Evolutionary conservation across 2,329 filamentous ascomycete species (phyloP).

Genomic region (Monilinia polystroma): DNA sequence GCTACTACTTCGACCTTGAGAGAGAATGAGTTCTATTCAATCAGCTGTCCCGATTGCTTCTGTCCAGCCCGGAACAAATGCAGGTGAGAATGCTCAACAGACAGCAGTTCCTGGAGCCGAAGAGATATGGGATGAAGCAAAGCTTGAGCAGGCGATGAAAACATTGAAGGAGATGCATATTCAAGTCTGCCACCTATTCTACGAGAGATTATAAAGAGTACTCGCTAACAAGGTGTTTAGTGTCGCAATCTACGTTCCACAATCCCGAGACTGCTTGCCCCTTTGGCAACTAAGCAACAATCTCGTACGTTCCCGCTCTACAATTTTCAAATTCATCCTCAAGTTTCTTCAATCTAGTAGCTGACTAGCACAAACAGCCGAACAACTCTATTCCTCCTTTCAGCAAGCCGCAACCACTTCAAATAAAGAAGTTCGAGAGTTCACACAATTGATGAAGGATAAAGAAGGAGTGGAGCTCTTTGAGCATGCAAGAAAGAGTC

Average conservation of each 20-base stretch:
- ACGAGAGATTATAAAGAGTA: neutral
- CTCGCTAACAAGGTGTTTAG: slow-evolving; percentile 39
- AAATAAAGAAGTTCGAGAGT: slow-evolving; percentile 51
- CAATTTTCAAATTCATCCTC: neutral
- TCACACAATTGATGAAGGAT: slow-evolving; percentile 35
- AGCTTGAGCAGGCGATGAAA: slow-evolving; percentile 38
- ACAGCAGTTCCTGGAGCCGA: slow-evolving; percentile 20
- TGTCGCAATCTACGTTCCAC: slow-evolving; percentile 50
- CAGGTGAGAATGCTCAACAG: slow-evolving; percentile 4
- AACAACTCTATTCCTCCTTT: slow-evolving; percentile 50
- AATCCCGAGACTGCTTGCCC: slow-evolving; percentile 52
- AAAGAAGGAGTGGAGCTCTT: slow-evolving; percentile 46
- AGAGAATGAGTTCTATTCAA: slow-evolving; percentile 17
- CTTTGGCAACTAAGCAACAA: slow-evolving; percentile 50
- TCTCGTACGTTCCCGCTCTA: slow-evolving; percentile 47
- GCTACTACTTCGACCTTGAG: slow-evolving; percentile 6
- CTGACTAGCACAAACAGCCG: slow-evolving; percentile 45
- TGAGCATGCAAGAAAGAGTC: slow-evolving; percentile 53
- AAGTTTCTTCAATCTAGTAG: neutral
- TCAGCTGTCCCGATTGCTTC: neutral
- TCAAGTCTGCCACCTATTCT: slow-evolving; percentile 32
- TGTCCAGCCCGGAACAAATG: neutral
- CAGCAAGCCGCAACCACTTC: slow-evolving; percentile 49
- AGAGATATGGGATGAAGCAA: slow-evolving; percentile 39
- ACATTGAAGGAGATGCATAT: slow-evolving; percentile 42